Base-by-base conservation (phyloP, 768 basidiomycete species). In the Tricholoma bakamatsutake region DNA sequence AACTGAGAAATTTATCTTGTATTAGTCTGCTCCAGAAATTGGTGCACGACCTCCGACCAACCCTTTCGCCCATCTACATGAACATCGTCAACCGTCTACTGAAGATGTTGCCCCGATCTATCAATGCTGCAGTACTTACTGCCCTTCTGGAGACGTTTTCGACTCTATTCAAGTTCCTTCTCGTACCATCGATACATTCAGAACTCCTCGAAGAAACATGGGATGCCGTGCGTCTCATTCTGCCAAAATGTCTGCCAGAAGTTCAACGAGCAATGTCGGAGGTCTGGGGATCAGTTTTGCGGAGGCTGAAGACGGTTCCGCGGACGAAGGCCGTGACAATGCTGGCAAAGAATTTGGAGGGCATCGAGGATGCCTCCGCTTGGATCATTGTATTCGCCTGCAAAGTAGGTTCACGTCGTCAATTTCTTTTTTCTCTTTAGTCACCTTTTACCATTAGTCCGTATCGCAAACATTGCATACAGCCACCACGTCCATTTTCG, bases 381-480 rank as follows among this genome's bases (percentile, higher is more conserved):
- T 89, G 91, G 85, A 81, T 81, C 54, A 66, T 90, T 40, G 80
- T 90, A 4, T 88, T 80, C 59, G 88, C 89, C 12, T 93, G 86
- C 79, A 89, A 90, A 77, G 89, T 88, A 51, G 9, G 67, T 68
- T 24, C 21, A 40, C 49, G 21, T 27, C 21, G 18, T 56, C 4
- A 27, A 7, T 27, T 34, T 12, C 5, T 21, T 48, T 43, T 37
- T 50, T 39, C 47, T 54, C 52, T 45, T 40, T 30, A 52, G 31
- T 59, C 47, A 52, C 48, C 24, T 24, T 33, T 30, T 47, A 46
- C 12, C 50, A 56, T 37, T 59, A 91, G 90, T 89, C 87, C n/a
- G 84, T 90, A 48, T 86, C 88, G 8, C 85, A 87, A 69, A 87
- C 85, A 0, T 71, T 97, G 28, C 93, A 96, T 66, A 90, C 90